Evolutionary conservation across 2,329 filamentous ascomycete genomes (phyloP).

Genomic region (Arachnomyces sp.): DNA sequence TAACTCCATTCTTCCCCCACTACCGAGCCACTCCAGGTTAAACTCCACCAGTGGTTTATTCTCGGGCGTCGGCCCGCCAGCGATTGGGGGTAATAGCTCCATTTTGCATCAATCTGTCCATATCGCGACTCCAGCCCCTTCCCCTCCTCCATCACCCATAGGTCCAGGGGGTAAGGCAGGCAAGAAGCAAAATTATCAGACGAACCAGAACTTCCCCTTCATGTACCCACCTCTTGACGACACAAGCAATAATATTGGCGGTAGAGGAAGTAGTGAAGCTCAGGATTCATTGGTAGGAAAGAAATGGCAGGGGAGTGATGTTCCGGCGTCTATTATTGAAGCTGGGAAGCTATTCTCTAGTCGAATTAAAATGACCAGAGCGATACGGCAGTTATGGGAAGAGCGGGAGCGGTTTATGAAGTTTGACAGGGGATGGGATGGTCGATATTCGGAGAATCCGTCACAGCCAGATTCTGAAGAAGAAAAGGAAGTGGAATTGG

Average conservation of each 20-base stretch:
- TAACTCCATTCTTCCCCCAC: slow-evolving; percentile 77
- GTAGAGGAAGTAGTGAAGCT: slow-evolving; percentile 72
- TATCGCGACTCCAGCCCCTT: slow-evolving; percentile 95
- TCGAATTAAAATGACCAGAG: slow-evolving; percentile 82
- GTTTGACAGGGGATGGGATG: slow-evolving; percentile 82
- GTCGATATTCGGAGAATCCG: slow-evolving; percentile 32
- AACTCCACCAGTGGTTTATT: slow-evolving; percentile 56
- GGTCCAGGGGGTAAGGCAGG: slow-evolving; percentile 77
- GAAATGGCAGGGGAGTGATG: slow-evolving; percentile 78
- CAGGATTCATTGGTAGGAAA: slow-evolving; percentile 74
- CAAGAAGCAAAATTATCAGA: slow-evolving; percentile 99
- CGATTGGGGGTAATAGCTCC: slow-evolving; percentile 45
- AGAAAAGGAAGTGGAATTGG: slow-evolving; percentile 15
- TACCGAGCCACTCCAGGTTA: slow-evolving; percentile 63
- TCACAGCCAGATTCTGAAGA: slow-evolving; percentile 31
- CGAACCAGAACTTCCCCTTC: slow-evolving; percentile 97
- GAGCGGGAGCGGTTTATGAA: slow-evolving; percentile 86
- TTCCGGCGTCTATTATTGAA: slow-evolving; percentile 89
- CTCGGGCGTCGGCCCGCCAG: slow-evolving; percentile 44
- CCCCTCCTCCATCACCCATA: slow-evolving; percentile 84
- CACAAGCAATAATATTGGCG: slow-evolving; percentile 79
- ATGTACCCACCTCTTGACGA: slow-evolving; percentile 90
- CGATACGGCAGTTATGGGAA: slow-evolving; percentile 89
- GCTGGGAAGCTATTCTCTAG: slow-evolving; percentile 86
- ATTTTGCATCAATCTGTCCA: slow-evolving; percentile 95